Evolutionary conservation across 2,329 filamentous ascomycete species (phyloP).

Genomic region (Diaporthe citri): DNA sequence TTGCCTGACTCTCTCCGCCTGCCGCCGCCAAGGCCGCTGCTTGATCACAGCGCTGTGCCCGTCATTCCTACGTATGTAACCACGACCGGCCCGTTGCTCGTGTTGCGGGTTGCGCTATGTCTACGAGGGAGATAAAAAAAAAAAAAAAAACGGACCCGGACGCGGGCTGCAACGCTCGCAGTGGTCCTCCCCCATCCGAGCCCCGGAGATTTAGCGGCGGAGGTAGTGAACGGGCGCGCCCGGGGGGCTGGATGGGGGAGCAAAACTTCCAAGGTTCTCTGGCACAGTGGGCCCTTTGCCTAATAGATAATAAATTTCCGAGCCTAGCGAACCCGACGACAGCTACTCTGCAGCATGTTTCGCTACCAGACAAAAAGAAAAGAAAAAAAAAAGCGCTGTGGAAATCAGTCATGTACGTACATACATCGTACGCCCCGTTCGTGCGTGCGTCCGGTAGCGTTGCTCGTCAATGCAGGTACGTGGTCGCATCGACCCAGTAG

Average conservation of each 20-base stretch:
- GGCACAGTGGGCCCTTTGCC: conserved; percentile 9
- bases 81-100: not conserved
- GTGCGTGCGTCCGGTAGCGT: conserved; percentile 17
- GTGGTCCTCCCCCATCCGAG: conserved; percentile 6
- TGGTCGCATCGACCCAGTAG: not conserved
- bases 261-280: not conserved
- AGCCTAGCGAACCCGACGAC: conserved; percentile 6
- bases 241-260: not conserved
- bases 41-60: not conserved
- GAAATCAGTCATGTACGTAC: not conserved
- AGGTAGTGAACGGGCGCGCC: not conserved
- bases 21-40: conserved; percentile 7
- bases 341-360: not conserved
- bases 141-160: not conserved
- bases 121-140: not conserved
- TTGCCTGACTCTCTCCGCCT: conserved; percentile 20
- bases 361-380: conserved; percentile 4
- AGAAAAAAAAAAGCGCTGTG: not conserved
- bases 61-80: not conserved
- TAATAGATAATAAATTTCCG: conserved; percentile 17
- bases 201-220: conserved; percentile 6
- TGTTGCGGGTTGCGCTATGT: conserved; percentile 13
- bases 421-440: not conserved
- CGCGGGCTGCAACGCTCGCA: conserved; percentile 4
- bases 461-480: conserved; percentile 31